Conservation (phyloP, 1,284 basidiomycete genomes). For the Leccinum holopus region DNA sequence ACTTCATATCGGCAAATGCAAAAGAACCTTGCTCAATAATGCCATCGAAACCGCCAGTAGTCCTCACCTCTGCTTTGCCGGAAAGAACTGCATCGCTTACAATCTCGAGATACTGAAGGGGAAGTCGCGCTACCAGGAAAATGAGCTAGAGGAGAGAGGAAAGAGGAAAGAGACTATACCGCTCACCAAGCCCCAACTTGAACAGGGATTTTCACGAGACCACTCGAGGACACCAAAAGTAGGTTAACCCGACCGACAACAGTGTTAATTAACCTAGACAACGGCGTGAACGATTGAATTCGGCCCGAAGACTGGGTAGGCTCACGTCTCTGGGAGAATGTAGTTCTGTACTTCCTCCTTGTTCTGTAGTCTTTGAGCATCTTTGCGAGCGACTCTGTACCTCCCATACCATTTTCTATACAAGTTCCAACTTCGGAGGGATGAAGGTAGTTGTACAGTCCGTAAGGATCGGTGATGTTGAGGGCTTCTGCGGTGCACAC, state of each 20-base stretch:
- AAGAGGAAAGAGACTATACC: not conserved
- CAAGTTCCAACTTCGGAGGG: conserved; percentile 93
- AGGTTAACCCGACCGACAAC: conserved; percentile 98
- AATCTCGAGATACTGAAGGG: conserved; percentile 96
- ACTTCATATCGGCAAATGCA: conserved; percentile 99
- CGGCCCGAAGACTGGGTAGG: not conserved
- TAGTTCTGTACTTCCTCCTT: conserved; percentile 98
- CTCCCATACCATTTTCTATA: conserved; percentile 97
- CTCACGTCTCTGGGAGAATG: conserved; percentile 95
- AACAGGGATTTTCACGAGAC: conserved; percentile 98
- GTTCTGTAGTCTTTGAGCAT: conserved; percentile 98
- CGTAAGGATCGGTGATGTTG: conserved; percentile 95
- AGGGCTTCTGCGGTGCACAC: conserved; percentile 94
- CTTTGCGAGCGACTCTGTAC: conserved; percentile 81
- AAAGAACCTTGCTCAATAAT: conserved; percentile 96
- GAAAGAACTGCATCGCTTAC: conserved; percentile 94
- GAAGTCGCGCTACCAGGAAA: conserved; percentile 73
- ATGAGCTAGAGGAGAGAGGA: conserved; percentile 7
- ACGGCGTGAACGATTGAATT: conserved; percentile 19
- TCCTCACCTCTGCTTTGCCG: conserved; percentile 99
- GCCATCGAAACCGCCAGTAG: conserved; percentile 98
- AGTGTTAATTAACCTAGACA: conserved; percentile 87
- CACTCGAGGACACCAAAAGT: conserved; percentile 89
- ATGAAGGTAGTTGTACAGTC: conserved; percentile 95
- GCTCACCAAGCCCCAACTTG: conserved; percentile 80